These are phyloP conservation scores for Canavalia gladiata DNA, from an alignment of 306 rosid genomes.

Conservation along the genomic window DNA sequence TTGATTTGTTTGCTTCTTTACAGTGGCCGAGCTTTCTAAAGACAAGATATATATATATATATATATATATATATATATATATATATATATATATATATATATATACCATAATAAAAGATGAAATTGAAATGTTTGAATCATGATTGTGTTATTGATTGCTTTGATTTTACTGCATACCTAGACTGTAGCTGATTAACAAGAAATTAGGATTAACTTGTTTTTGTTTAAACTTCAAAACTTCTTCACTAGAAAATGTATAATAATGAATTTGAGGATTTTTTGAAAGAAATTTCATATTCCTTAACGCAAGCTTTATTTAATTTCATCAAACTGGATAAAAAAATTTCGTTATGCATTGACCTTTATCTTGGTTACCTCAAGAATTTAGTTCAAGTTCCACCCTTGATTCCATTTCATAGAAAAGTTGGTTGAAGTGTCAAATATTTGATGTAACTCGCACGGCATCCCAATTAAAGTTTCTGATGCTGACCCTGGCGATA, in stretches of 20 bases:
- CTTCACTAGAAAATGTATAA: not conserved
- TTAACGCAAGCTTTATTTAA: not conserved
- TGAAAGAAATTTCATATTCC: not conserved
- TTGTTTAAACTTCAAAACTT: not conserved
- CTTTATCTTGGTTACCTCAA: conserved; percentile 21
- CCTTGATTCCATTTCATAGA: not conserved
- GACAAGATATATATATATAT: not conserved
- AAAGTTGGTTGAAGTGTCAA: conserved; percentile 38
- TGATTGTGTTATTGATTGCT: not conserved
- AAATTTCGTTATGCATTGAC: not conserved
- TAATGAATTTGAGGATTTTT: not conserved
- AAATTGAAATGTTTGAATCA: conserved; percentile 16
- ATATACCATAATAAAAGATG: not conserved
- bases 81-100: too few relatives aligned
- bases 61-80: too few relatives aligned
- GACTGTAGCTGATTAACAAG: not conserved
- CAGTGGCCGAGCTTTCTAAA: not conserved
- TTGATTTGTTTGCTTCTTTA: conserved; percentile 23
- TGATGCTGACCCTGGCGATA: conserved; percentile 33
- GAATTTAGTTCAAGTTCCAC: conserved; percentile 25
- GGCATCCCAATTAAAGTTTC: conserved; percentile 38
- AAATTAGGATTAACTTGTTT: not conserved
- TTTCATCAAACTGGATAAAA: not conserved
- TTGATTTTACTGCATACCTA: not conserved
- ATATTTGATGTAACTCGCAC: conserved; percentile 20